These are phyloP conservation scores for Naumovozyma baii DNA, from an alignment of 805 yeast genomes.

Conservation along the genomic window DNA sequence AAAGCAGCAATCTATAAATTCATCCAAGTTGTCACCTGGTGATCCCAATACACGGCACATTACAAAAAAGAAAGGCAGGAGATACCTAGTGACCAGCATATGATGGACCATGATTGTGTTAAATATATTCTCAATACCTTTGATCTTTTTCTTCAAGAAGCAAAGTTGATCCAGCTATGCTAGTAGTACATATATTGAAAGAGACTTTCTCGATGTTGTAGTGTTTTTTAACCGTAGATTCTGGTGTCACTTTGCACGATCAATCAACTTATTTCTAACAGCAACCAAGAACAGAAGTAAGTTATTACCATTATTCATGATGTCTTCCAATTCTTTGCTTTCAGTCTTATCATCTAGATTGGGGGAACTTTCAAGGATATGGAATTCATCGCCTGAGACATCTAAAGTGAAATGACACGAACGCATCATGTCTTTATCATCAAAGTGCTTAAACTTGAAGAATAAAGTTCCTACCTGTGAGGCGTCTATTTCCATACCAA, in stretches of 20 bases:
- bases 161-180: too few species aligned
- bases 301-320: slow-evolving; percentile 12
- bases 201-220: too few species aligned
- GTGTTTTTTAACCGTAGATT: too few species aligned
- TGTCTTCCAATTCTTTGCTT: slow-evolving; percentile 4
- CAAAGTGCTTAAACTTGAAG: slow-evolving; percentile 42
- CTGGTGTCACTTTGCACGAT: slow-evolving; percentile 4
- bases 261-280: slow-evolving; percentile 10
- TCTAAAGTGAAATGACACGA: slow-evolving; percentile 39
- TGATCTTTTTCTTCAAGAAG: too few species aligned
- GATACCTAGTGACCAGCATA: background rate
- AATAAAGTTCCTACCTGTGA: slow-evolving; percentile 37
- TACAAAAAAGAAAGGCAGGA: background rate
- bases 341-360: slow-evolving; percentile 20
- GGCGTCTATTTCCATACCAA: slow-evolving; percentile 49
- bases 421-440: slow-evolving; percentile 33
- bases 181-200: too few species aligned
- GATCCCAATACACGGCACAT: slow-evolving; percentile 31
- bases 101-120: background rate
- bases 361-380: slow-evolving; percentile 34
- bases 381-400: slow-evolving; percentile 35
- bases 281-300: slow-evolving; percentile 13
- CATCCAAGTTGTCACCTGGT: slow-evolving; percentile 52
- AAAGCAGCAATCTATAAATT: slow-evolving; percentile 44
- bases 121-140: too few species aligned